These are phyloP conservation scores for Syzygium jambos DNA, from an alignment of 345 rosid species.

Conservation along the genomic window DNA sequence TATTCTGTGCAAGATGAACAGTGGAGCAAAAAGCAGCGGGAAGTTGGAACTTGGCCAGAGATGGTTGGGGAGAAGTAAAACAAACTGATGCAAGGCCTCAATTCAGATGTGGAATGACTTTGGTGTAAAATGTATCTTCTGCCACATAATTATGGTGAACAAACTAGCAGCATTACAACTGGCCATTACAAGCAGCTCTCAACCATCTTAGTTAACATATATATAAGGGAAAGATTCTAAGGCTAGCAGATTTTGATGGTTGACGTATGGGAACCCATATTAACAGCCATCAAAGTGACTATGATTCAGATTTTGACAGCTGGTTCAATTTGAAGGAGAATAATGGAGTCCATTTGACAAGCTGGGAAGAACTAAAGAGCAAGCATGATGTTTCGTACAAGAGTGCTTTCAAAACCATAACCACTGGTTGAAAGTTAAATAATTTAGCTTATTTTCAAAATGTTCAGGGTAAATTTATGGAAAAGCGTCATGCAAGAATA, in stretches of 20 bases:
- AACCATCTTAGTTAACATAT: background rate
- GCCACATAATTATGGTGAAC: background rate
- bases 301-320: background rate
- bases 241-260: background rate
- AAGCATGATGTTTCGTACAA: background rate
- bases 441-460: background rate
- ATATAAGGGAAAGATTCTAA: background rate
- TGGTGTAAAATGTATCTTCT: background rate
- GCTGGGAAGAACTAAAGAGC: background rate
- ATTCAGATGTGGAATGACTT: background rate
- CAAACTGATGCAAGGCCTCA: background rate
- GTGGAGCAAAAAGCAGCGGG: background rate
- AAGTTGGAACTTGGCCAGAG: background rate
- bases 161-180: background rate
- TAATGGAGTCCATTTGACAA: background rate
- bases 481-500: background rate
- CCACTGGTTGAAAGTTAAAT: background rate
- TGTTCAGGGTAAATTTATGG: background rate
- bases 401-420: background rate
- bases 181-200: background rate
- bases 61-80: background rate
- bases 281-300: background rate
- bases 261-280: background rate
- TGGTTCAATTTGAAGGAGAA: background rate
- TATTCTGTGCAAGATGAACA: background rate